Base-by-base conservation (phyloP, 176 grass and related monocot species). In the Chrysopogon serrulatus region DNA sequence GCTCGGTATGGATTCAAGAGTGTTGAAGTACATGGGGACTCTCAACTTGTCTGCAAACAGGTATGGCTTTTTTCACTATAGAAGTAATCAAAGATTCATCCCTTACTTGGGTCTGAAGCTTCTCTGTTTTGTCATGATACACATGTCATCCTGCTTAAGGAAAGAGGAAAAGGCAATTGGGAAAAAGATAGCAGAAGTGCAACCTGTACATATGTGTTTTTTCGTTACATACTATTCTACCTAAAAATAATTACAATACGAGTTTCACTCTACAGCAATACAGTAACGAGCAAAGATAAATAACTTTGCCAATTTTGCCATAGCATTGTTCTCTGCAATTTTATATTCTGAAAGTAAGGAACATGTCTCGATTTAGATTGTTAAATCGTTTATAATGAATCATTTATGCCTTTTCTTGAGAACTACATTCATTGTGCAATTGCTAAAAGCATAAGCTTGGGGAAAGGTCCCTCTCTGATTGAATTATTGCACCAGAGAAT, bases 1-100 rank as follows among this genome's bases (percentile, higher is more conserved):
- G 54, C 87, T 75, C 87, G 61, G 77, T 87, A 83, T 84, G 93
- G 93, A 73, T 95, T 90, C 79, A 91, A 89, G 85, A 87, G 79
- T 74, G 82, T 95, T 56, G 71, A 78, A 86, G 83, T 87, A 64
- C 45, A 82, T 85, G 93, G 93, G 5, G 93, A 95, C 71, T 95
- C 93, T 74, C 83, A 78, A 66, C 86, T 95, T 45, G 88, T 96
- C 35, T n/a, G n/a, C n/a, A n/a, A n/a, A n/a, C n/a, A n/a, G n/a
- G n/a, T n/a, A n/a, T n/a, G n/a, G n/a, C n/a, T n/a, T n/a, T n/a
- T n/a, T n/a, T n/a, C n/a, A n/a, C n/a, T n/a, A n/a, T n/a, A n/a
- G n/a, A n/a, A n/a, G n/a, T n/a, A n/a, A n/a, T n/a, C n/a, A n/a
- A n/a, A n/a, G n/a, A n/a, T n/a, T n/a, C n/a, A n/a, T n/a, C n/a